Percentiles rank a stretch among this genome's conserved stretches.
phyloP scores from a whole-genome alignment of 345 rosid genomes.

The Hevea brasiliensis region DNA sequence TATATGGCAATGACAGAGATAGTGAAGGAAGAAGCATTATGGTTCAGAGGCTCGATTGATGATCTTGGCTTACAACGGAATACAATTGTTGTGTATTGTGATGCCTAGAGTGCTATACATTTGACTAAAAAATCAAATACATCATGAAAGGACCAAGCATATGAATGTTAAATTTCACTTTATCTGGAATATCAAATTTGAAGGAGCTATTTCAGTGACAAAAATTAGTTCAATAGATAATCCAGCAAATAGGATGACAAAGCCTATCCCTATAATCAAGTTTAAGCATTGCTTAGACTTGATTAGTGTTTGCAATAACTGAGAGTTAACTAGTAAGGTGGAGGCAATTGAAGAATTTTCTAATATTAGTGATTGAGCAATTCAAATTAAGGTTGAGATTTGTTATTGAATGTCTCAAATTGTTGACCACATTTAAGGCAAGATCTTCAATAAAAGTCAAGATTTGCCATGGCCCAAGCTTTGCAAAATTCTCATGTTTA shows the following conservation, averaged over 20 bases:
- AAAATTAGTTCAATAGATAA: neutral
- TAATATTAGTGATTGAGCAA: no score
- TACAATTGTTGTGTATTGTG: neutral
- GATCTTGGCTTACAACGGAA: no score
- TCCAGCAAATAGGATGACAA: neutral
- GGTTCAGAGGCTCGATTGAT: neutral
- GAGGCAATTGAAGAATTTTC: no score
- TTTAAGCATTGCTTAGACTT: constrained; percentile 5
- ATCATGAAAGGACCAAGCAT: neutral
- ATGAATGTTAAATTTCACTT: no score
- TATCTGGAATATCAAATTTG: neutral
- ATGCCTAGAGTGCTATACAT: neutral
- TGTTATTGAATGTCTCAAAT: no score
- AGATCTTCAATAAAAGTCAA: no score
- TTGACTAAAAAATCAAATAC: no score
- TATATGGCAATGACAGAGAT: neutral
- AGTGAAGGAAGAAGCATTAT: neutral
- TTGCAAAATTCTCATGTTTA: no score
- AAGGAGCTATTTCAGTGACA: neutral
- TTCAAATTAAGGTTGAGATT: no score
- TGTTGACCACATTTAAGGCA: no score
- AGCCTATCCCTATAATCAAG: neutral
- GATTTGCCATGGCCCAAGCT: no score
- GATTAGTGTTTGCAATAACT: neutral
- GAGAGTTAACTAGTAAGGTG: no score